Evolutionary conservation across 768 basidiomycete genomes (phyloP).

Genomic region (Pisolithus tinctorius): DNA sequence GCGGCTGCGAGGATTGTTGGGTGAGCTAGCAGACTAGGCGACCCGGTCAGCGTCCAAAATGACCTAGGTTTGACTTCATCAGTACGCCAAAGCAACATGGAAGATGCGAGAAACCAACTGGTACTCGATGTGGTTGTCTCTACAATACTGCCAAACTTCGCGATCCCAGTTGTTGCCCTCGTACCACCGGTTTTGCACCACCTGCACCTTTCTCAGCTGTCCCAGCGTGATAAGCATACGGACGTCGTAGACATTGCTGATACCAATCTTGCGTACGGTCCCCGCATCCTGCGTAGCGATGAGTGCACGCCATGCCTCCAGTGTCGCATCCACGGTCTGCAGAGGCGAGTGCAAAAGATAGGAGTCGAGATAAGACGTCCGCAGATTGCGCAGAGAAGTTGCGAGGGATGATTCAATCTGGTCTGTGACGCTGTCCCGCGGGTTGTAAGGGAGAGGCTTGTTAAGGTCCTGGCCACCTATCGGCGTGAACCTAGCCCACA

Average conservation of each 20-base stretch:
- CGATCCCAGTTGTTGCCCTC: conserved; percentile 74
- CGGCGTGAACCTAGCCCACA: conserved; percentile 57
- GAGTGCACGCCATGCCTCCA: conserved; percentile 65
- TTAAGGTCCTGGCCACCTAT: conserved; percentile 63
- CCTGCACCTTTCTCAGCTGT: conserved; percentile 50
- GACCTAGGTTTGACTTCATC: conserved; percentile 41
- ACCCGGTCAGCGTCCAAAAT: conserved; percentile 85
- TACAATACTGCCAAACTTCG: conserved; percentile 59
- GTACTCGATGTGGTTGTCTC: conserved; percentile 56
- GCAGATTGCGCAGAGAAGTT: conserved; percentile 61
- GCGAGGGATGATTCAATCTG: conserved; percentile 61
- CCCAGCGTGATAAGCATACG: conserved; percentile 45
- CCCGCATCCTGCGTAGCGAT: conserved; percentile 59
- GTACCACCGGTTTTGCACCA: conserved; percentile 85
- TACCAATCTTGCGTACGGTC: conserved; percentile 56
- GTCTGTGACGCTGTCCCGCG: conserved; percentile 39
- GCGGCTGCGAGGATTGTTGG: conserved; percentile 41
- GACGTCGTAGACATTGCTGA: conserved; percentile 75
- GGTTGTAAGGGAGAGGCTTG: conserved; percentile 70
- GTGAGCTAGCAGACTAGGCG: conserved; percentile 52
- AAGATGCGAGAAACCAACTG: conserved; percentile 40
- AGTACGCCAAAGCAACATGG: background rate
- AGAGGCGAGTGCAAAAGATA: conserved; percentile 77
- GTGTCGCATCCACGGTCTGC: conserved; percentile 46
- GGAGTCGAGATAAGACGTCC: conserved; percentile 69